Conservation (phyloP, 352 stramenopile species). For the Globisporangium okanoganense region DNA sequence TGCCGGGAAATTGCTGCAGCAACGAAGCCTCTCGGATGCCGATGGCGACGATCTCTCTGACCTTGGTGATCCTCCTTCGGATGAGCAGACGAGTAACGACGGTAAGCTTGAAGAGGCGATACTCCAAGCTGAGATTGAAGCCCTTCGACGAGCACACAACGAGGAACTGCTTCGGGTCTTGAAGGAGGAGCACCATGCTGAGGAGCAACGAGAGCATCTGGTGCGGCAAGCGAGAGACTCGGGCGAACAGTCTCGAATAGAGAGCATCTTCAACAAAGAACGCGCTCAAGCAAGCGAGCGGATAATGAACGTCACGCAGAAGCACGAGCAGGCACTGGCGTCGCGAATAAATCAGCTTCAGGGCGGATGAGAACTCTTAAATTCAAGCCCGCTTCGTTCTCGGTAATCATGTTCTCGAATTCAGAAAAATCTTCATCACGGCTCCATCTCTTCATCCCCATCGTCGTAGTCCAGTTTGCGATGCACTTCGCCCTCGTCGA, state of each 20-base stretch:
- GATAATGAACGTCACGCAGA: slow-evolving; percentile 75
- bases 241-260: slow-evolving; percentile 47
- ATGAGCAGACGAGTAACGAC: slow-evolving; percentile 8
- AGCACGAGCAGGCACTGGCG: slow-evolving; percentile 56
- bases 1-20: neutral
- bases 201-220: slow-evolving; percentile 76
- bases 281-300: slow-evolving; percentile 68
- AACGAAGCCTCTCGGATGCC: slow-evolving; percentile 4
- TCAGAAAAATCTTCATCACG: neutral
- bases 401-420: neutral
- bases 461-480: slow-evolving; percentile 19
- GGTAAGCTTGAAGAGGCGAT: slow-evolving; percentile 15
- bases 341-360: slow-evolving; percentile 26
- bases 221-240: slow-evolving; percentile 32
- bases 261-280: slow-evolving; percentile 69
- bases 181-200: slow-evolving; percentile 74
- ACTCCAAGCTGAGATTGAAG: slow-evolving; percentile 35
- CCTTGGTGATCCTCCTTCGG: slow-evolving; percentile 1
- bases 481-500: neutral
- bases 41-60: slow-evolving; percentile 12
- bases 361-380: neutral
- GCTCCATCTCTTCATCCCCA: slow-evolving; percentile 14
- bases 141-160: slow-evolving; percentile 63
- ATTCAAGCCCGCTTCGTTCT: neutral
- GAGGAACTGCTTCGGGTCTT: slow-evolving; percentile 65